Base-by-base conservation (phyloP, 805 yeast species). In the Pichia scutulata region DNA sequence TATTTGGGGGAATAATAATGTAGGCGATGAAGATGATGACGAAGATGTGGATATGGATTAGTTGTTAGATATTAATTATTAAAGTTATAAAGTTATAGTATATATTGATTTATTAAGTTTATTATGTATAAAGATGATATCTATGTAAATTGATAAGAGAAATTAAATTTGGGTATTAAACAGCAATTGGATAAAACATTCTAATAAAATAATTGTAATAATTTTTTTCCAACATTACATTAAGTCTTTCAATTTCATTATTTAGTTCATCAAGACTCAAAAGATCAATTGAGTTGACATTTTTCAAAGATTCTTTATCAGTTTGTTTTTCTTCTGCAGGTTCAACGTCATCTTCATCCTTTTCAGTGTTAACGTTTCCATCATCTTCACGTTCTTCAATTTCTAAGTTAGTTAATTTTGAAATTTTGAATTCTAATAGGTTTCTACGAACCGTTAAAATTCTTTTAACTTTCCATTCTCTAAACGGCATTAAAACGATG, bases 391-490 rank as follows among this genome's bases (percentile, higher is more conserved):
- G 6, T 25, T 25, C 9, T 9, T 25, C 26, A 10, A 4, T 19
- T 12, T 13, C 25, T 21, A 21, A 8, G 21, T 41, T 24, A 12
- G 2, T n/a, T 10, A n/a, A 8, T n/a, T 33, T 33, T n/a, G 18
- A 30, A 30, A 33, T 7, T 22, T 47, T 47, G 7, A 44, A 42
- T 4, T 47, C 6, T 12, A 56, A 39, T 14, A 42, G 28, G 4
- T 55, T 48, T 16, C 48, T 33, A 53, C 68, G 58, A 2, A 62
- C 62, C 5, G 40, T 50, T 14, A 80, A 53, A 59, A 69, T 69
- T 43, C 75, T 62, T 43, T 70, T 61, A 2, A 83, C 77, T 50
- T 78, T 69, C 71, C 74, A 73, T 57, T 81, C 84, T 58, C 90
- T 70, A 40, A 79, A 68, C 1, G 79, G 67, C 2, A 81, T 53